Base-by-base conservation (phyloP, 2,329 filamentous ascomycete genomes). In the Ophiostoma angusticollis region DNA sequence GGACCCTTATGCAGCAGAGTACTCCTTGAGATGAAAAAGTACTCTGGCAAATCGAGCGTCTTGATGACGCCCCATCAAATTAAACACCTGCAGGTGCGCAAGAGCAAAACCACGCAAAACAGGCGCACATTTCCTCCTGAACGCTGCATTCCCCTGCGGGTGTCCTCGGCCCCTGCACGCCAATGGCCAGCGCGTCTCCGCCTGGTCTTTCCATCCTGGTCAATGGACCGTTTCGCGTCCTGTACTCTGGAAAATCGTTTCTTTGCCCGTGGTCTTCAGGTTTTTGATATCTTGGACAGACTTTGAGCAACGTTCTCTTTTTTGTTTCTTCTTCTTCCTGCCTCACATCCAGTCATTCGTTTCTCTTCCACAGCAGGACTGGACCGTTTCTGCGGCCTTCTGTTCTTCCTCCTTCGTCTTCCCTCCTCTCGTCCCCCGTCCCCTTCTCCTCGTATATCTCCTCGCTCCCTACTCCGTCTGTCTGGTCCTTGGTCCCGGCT, bases 371-470 rank as follows among this genome's bases (percentile, higher is more conserved):
- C n/a, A n/a, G n/a, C 41, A 37, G 36, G 34, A 43, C 41, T 34
- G 23, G 27, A 19, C 27, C 38, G 35, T 22, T 39, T 39, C 39
- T 45, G 30, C 31, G 35, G 39, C 31, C 28, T 33, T 39, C 22
- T 33, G 5, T 14, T 8, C 32, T 11, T 45, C 35, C 30, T 36
- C 17, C 40, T 41, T 45, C 47, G 42, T 53, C 48, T 44, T 49
- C 47, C 47, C 48, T 41, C 41, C n/a, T 42, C 35, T 46, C n/a
- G n/a, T 40, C 43, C 23, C 14, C 28, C 30, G 19, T 22, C 31
- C 8, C 9, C 16, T 23, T 21, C 23, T 28, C 16, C 8, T 11
- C 17, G 14, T 37, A 25, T 34, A 31, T 21, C 22, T 32, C 17
- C 22, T 17, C 13, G 22, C 17, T 22, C n/a, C n/a, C n/a, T n/a